Evolutionary conservation across 257 asterid species (phyloP), one percentile per base, ranked within the genome.

Genomic region (Solanum clarkiae): DNA sequence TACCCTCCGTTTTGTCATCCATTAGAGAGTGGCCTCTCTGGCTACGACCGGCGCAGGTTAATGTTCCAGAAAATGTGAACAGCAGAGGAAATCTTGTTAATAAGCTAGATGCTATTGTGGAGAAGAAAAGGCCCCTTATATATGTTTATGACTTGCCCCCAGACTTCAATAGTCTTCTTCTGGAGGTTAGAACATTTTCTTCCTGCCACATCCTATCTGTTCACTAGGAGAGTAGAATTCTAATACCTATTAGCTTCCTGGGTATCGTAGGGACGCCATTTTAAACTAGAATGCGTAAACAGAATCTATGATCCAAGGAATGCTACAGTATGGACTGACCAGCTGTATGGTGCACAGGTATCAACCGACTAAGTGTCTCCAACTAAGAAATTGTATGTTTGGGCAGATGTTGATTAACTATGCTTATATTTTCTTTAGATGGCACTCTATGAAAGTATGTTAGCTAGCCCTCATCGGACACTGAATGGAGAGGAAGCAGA

Each of bases 321-420:
- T 86, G 98, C 94, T 81, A 97, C 99, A 79, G 6, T 90, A 49
- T 97, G 99, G 99, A 94, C 96, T 13, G 97, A 93, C 5, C 92
- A 89, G 47, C 97, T 97, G 80, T 97, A 97, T 82, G 99, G 99
- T 82, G 95, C 99, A 36, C 99, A 97, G 98, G 99, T 97, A 86
- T 81, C 84, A 32, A 55, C n/a, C 75, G 9, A 29, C 75, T 62
- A 47, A 80, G 69, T 55, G 80, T 60, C 42, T 83, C 62, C 68
- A 86, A 47, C 32, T 82, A 17, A 22, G 70, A 45, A 80, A 26
- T 70, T 85, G 47, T 47, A n/a, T 57, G 7, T 36, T 62, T 68
- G 20, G 8, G 59, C 51, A 75, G 65, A 44, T 51, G 71, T 79
- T 55, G 56, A 69, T 66, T 71, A 77, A n/a, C 82, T 55, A 56